Conservation (phyloP, 345 rosid species). For the Sisymbrium irio region DNA sequence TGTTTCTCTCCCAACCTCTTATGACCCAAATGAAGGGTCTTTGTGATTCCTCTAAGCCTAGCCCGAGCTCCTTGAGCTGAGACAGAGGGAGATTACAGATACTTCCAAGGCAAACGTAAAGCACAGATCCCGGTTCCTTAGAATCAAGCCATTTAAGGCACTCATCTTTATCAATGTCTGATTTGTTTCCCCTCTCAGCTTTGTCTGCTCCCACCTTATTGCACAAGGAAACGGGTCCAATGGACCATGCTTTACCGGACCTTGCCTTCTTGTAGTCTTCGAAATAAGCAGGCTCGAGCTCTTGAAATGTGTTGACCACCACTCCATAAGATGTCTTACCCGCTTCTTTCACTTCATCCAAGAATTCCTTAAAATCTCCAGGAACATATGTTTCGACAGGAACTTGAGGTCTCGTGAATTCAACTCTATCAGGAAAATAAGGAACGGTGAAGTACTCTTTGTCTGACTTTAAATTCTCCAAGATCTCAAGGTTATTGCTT, state of each 20-base stretch:
- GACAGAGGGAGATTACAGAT: constrained; percentile 19
- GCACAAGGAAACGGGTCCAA: constrained; percentile 47
- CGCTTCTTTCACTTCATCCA: constrained; percentile 14
- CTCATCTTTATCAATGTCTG: constrained; percentile 9
- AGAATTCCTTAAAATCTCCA: constrained; percentile 12
- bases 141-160: constrained; percentile 49
- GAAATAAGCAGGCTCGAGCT: constrained; percentile 38
- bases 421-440: constrained; percentile 37
- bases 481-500: constrained; percentile 8
- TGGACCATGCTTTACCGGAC: constrained; percentile 41
- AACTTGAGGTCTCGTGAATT: constrained; percentile 30
- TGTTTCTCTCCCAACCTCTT: constrained; percentile 31
- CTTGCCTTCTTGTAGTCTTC: constrained; percentile 31
- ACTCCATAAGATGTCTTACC: constrained; percentile 39
- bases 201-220: constrained; percentile 31
- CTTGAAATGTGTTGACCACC: constrained; percentile 44
- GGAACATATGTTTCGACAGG: constrained; percentile 23
- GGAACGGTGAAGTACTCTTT: constrained; percentile 31
- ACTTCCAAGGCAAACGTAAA: constrained; percentile 55
- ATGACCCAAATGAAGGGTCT: constrained; percentile 56
- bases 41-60: constrained; percentile 47
- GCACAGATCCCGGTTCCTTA: constrained; percentile 28
- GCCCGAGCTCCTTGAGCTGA: constrained; percentile 45
- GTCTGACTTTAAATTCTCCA: constrained; percentile 1
- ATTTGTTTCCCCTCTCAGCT: constrained; percentile 44